These are phyloP conservation scores for Flaveria linearis DNA, from an alignment of 129 eudicot species.

Conservation along the genomic window DNA sequence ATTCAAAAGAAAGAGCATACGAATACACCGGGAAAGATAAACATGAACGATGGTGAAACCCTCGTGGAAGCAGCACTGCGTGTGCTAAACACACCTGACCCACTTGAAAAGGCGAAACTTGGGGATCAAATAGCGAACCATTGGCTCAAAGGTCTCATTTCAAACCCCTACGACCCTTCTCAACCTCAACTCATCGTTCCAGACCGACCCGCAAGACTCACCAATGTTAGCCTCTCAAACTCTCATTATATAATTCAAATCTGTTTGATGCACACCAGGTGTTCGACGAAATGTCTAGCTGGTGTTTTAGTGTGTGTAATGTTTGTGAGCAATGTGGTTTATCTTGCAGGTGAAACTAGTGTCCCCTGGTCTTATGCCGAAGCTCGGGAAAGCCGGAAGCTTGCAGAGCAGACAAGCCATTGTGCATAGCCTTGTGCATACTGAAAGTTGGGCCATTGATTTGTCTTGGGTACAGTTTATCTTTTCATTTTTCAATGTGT, in stretches of 20 bases:
- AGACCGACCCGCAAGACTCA: constrained; percentile 78
- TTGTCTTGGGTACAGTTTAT: constrained; percentile 75
- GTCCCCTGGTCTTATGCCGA: constrained; percentile 84
- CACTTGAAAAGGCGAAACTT: constrained; percentile 77
- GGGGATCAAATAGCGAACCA: constrained; percentile 71
- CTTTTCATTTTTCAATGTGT: neutral
- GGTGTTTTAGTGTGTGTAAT: constrained; percentile 4
- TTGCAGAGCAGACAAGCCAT: constrained; percentile 88
- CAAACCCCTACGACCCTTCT: constrained; percentile 49
- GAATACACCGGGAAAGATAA: constrained; percentile 4
- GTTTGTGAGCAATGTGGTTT: neutral
- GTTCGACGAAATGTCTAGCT: constrained; percentile 59
- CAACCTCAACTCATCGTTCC: constrained; percentile 60
- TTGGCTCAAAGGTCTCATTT: constrained; percentile 68
- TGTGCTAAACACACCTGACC: constrained; percentile 76
- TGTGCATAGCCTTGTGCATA: constrained; percentile 93
- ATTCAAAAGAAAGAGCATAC: neutral
- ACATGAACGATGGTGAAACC: constrained; percentile 54
- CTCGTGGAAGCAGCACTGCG: constrained; percentile 82
- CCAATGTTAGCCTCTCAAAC: constrained; percentile 40
- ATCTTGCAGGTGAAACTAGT: constrained; percentile 77
- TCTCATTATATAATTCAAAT: neutral
- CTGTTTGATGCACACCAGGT: constrained; percentile 27
- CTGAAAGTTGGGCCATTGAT: constrained; percentile 98
- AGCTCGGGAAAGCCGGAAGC: constrained; percentile 96